Conservation (phyloP, 2,329 filamentous ascomycete species). For the Colletotrichum viniferum region DNA sequence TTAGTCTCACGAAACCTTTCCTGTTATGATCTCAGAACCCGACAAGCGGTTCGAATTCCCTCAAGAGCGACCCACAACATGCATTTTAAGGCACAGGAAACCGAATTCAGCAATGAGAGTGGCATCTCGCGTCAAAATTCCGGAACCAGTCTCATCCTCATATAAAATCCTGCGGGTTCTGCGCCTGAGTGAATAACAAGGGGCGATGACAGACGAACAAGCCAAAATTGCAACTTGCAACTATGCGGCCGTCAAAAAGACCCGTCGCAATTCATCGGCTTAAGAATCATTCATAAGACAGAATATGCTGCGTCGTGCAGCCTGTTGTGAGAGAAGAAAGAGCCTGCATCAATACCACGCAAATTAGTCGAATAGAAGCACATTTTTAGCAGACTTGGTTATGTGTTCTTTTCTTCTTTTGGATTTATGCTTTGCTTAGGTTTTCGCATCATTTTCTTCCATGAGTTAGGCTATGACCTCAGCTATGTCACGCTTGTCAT, state of each 20-base stretch:
- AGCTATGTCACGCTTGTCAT: neutral
- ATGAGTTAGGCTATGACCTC: neutral
- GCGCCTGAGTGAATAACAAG: too few relatives aligned
- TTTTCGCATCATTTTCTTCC: neutral
- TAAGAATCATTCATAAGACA: neutral
- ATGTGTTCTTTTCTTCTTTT: neutral
- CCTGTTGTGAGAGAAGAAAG: neutral
- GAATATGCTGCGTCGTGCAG: neutral
- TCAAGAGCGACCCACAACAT: neutral
- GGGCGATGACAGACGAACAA: neutral
- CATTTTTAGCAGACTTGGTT: rapidly evolving
- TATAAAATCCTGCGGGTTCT: too few relatives aligned
- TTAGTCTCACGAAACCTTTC: too few relatives aligned
- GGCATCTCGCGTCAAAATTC: neutral
- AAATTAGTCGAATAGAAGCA: neutral
- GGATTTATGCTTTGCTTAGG: neutral
- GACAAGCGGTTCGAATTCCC: neutral
- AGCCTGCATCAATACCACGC: neutral
- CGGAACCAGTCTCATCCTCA: too few relatives aligned
- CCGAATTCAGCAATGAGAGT: neutral
- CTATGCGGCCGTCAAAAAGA: neutral
- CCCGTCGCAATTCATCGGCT: neutral
- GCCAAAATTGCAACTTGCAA: neutral
- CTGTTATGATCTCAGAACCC: neutral
- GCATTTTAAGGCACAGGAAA: rapidly evolving